Conservation (phyloP, 768 basidiomycete species). For the Termitomyces sp. region DNA sequence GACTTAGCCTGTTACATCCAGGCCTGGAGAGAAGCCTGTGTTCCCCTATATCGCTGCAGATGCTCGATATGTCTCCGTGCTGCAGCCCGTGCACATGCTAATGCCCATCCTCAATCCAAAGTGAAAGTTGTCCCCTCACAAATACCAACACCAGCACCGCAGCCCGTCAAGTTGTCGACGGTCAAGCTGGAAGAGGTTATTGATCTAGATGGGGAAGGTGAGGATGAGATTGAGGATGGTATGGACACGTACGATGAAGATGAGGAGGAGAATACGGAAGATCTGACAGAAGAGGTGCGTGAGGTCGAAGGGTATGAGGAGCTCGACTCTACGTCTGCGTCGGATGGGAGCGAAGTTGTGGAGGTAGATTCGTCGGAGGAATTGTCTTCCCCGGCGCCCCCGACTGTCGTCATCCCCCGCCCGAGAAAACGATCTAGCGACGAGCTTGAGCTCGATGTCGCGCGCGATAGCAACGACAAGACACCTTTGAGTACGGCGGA, state of each 20-base stretch:
- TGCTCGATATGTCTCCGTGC: conserved; percentile 76
- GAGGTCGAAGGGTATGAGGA: conserved; percentile 32
- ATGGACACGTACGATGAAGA: conserved; percentile 19
- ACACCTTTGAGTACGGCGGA: background rate
- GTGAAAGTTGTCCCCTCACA: conserved; percentile 7
- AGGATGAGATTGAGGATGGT: conserved; percentile 26
- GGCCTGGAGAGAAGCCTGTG: conserved; percentile 76
- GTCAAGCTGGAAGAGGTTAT: conserved; percentile 17
- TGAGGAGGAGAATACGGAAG: conserved; percentile 24
- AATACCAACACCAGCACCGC: conserved; percentile 3
- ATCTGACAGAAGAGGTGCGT: conserved; percentile 25
- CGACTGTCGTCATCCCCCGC: conserved; percentile 1
- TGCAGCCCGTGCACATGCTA: conserved; percentile 48
- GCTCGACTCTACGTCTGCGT: conserved; percentile 13
- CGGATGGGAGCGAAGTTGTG: conserved; percentile 8
- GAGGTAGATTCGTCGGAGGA: background rate
- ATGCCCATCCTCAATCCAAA: background rate
- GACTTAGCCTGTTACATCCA: conserved; percentile 24
- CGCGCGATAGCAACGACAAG: conserved; percentile 11
- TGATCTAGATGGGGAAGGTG: conserved; percentile 21
- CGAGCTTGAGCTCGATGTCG: conserved; percentile 30
- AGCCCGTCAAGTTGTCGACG: conserved; percentile 3
- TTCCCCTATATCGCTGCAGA: conserved; percentile 68
- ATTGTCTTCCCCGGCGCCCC: background rate
- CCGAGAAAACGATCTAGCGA: conserved; percentile 27